Evolutionary conservation across 2,329 filamentous ascomycete species (phyloP), one percentile per base, ranked within the genome.

Genomic region (Mariannaea elegans): DNA sequence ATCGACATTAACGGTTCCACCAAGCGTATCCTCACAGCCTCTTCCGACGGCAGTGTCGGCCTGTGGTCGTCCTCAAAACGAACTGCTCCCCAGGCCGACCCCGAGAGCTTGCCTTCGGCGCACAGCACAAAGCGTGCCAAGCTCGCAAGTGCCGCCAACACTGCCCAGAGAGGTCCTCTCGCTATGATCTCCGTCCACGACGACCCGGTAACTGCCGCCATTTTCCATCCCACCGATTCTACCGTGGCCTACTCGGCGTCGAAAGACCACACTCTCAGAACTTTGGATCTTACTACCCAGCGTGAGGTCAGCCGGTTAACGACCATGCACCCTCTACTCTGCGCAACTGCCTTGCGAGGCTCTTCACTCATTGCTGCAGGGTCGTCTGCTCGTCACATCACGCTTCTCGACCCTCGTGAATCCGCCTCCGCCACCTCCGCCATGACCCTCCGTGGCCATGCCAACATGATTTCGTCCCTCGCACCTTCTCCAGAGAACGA

Each of bases 241-340:
- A 97, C 92, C 13, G 92, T 97, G 38, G 94, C 91, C 45, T 98
- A 99, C 82, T 94, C 93, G 1, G 88, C 89, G 19, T 97, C 93
- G 16, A 91, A 92, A 80, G 96, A 99, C 80, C 94, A 97, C 81
- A 91, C 91, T 1, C 82, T 98, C 68, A 90, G 90, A 65, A 98
- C 95, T 0, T 91, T 97, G 80, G 95, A 99, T 80, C 84, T 99
- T 45, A 89, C 93, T 0, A 97, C 94, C 1, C 83, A 87, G 54
- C 81, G 83, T 24, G 86, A 92, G 59, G 93, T 98, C 39, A 92
- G 92, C 72, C 92, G 92, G 4, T 84, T 95, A 56, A 91, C 91
- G 1, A 95, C 93, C 1, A 88, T 92, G 56, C 91, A 97, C 76
- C 88, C 93, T 1, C 84, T 99, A 7, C 85, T 97, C 61, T 93